Conservation (phyloP, 176 grass and related monocot species). For the Panicum miliaceum region DNA sequence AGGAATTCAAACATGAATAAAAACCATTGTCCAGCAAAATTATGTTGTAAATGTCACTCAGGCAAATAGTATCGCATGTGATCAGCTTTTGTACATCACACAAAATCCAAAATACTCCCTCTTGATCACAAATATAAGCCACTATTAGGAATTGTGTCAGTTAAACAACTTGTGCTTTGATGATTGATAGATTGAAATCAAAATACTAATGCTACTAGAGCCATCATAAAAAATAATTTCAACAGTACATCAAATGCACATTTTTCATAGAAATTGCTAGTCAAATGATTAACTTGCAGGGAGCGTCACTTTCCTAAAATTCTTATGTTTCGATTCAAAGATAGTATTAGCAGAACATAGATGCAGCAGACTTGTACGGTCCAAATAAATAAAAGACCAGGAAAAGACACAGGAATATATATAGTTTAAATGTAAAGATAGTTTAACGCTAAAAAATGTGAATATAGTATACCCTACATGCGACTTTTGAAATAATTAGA, state of each 20-base stretch:
- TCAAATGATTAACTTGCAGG: not conserved
- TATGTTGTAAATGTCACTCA: slow-evolving; percentile 15
- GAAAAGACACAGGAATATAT: not conserved
- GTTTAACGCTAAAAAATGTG: not conserved
- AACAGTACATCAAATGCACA: not conserved
- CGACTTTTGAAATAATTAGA: slow-evolving; percentile 1
- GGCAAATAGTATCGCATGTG: slow-evolving; percentile 4
- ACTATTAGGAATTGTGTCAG: not conserved
- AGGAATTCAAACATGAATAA: not conserved
- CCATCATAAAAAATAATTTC: not conserved
- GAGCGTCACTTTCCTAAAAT: not conserved
- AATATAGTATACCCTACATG: not conserved
- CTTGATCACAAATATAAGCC: not conserved
- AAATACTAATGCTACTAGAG: not conserved
- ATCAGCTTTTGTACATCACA: not conserved
- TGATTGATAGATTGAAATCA: not conserved
- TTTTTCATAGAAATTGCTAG: not conserved
- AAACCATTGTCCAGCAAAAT: not conserved
- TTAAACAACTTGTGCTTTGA: not conserved
- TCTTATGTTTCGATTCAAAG: not conserved
- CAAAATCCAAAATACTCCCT: not conserved
- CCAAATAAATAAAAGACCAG: not conserved
- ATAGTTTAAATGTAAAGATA: not conserved
- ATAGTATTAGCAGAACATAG: not conserved
- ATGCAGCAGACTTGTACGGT: slow-evolving; percentile 6